Base-by-base conservation (phyloP, 1,284 basidiomycete species). In the Moesziomyces antarcticus region DNA sequence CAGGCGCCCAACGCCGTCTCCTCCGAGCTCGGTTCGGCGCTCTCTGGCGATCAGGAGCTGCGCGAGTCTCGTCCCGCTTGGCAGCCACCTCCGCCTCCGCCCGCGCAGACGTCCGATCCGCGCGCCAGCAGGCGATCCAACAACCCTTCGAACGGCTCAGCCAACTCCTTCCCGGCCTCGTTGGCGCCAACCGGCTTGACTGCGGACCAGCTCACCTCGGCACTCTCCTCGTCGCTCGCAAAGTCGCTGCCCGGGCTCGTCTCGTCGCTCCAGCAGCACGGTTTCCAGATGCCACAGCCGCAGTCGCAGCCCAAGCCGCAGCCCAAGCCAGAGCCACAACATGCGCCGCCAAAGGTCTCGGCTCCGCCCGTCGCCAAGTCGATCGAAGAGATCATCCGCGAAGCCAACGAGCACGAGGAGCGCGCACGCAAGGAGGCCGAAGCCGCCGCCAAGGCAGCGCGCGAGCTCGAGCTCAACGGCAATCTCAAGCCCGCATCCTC, bases 381-480 rank as follows among this genome's bases (percentile, higher is more conserved):
- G 49, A 77, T 83, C 57, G 75, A 78, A 44, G 82, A 83, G 33
- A 83, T 83, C 50, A 83, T 83, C 37, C 73, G 81, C 18, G 73
- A 75, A 25, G 82, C 81, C 4, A 81, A 81, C 56, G 81, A 77
- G 52, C 66, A 72, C 21, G 77, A 77, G 40, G 78, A 72, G 54
- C 50, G 58, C 22, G 65, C 64, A n/a, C 68, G 74, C 48, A 72
- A 65, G 45, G 64, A 68, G 21, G 70, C 68, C 14, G 75, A 73
- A 49, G 66, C 64, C 5, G 63, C 52, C 3, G 70, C 75, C n/a
- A 60, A 52, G 41, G 65, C 50, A 48, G 70, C 51, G 9, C 57
- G 57, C n/a, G 64, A 66, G 52, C 54, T 56, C 40, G 60, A 64
- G 54, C 57, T 66, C 22, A 51, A 53, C 25, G 59, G 60, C 13